Percentiles rank a stretch among this genome's conserved stretches.
Conservation (phyloP, 2,329 filamentous ascomycete genomes). For the Aspergillus awamori region DNA sequence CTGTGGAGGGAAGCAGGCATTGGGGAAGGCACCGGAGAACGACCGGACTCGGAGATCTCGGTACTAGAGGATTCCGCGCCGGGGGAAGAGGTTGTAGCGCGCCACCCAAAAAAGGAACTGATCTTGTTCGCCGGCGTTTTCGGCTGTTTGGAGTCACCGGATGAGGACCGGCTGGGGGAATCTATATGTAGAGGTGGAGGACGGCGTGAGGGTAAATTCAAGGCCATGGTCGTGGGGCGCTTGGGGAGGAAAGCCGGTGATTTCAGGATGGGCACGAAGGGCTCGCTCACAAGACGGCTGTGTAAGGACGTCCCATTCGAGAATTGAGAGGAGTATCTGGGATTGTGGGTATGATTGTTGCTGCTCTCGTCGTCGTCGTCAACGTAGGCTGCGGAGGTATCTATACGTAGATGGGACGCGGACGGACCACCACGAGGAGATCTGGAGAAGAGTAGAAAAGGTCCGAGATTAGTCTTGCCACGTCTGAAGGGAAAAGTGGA, state of each 20-base stretch:
- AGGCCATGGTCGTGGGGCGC: constrained; percentile 47
- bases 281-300: constrained; percentile 48
- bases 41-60: constrained; percentile 63
- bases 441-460: constrained; percentile 33
- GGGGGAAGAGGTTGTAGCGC: constrained; percentile 56
- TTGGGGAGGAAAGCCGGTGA: constrained; percentile 61
- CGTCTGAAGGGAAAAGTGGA: constrained; percentile 24
- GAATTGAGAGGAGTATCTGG: constrained; percentile 31
- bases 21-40: constrained; percentile 62
- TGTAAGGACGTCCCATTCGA: constrained; percentile 44
- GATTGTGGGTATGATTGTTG: constrained; percentile 32
- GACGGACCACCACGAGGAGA: constrained; percentile 44
- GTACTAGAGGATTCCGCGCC: constrained; percentile 63
- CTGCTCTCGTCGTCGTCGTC: constrained; percentile 33
- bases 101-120: constrained; percentile 70
- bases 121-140: constrained; percentile 61
- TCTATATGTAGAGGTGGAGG: constrained; percentile 51
- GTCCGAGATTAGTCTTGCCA: constrained; percentile 32
- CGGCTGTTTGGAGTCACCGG: constrained; percentile 44
- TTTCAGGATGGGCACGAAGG: constrained; percentile 64
- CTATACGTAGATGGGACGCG: constrained; percentile 36
- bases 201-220: constrained; percentile 44
- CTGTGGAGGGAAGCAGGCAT: constrained; percentile 43
- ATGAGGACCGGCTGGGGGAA: constrained; percentile 40
- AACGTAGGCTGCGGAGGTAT: constrained; percentile 32